These are phyloP conservation scores for Chlorella vulgaris DNA, from an alignment of 139 green algal species.

Conservation along the genomic window DNA sequence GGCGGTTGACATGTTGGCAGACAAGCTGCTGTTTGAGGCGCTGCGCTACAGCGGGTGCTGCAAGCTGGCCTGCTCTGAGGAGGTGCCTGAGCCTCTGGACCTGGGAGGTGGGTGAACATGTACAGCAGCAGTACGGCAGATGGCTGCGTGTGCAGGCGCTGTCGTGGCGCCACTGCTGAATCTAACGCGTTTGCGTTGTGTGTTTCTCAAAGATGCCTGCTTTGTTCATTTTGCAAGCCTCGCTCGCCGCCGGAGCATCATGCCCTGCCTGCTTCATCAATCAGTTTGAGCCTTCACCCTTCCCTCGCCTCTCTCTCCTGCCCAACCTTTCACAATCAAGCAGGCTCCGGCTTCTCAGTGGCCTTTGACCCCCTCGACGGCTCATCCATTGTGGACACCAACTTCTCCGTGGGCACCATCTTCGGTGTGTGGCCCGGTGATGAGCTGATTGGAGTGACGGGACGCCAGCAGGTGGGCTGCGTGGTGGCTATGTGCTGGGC, in stretches of 20 bases:
- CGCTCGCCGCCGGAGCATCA: no score
- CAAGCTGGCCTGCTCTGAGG: constrained; percentile 92
- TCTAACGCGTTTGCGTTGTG: no score
- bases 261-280: no score
- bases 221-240: no score
- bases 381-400: constrained; percentile 95
- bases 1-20: constrained; percentile 90
- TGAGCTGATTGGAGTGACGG: constrained; percentile 80
- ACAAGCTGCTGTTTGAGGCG: constrained; percentile 95
- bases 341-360: constrained; percentile 84
- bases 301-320: no score
- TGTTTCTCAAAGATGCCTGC: no score
- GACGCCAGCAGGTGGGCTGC: constrained; percentile 74
- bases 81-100: constrained; percentile 90
- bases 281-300: no score
- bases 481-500: not conserved
- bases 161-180: no score
- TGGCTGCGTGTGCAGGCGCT: no score
- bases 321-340: not conserved
- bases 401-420: constrained; percentile 96
- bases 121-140: no score
- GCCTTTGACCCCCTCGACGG: constrained; percentile 96
- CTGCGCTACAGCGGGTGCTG: constrained; percentile 84
- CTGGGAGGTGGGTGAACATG: constrained; percentile 70
- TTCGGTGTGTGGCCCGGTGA: constrained; percentile 93